Evolutionary conservation across 140 eudicot genomes (phyloP).

Genomic region (Flaveria floridana): DNA sequence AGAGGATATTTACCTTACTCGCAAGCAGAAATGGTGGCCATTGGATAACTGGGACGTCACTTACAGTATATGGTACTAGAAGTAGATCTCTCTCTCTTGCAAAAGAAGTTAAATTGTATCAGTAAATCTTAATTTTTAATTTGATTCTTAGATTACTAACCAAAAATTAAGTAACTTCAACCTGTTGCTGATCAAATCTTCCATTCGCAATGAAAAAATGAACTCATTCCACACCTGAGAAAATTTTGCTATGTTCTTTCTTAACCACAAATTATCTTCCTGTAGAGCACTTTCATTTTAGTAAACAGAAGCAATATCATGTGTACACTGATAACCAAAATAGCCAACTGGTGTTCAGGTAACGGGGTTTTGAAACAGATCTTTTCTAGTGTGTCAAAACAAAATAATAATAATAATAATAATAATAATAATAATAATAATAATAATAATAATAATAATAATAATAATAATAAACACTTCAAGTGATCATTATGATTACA

Average conservation of each 20-base stretch:
- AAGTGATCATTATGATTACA: slow-evolving; percentile 2
- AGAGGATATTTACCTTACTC: slow-evolving; percentile 64
- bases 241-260: slow-evolving; percentile 79
- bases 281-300: slow-evolving; percentile 29
- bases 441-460: neutral
- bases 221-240: slow-evolving; percentile 99
- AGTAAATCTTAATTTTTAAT: slow-evolving; percentile 2
- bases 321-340: slow-evolving; percentile 13
- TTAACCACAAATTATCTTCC: slow-evolving; percentile 51
- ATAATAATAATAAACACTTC: neutral
- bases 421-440: neutral
- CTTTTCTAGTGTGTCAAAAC: slow-evolving; percentile 9
- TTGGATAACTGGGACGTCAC: slow-evolving; percentile 77
- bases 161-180: slow-evolving; percentile 30
- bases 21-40: slow-evolving; percentile 99
- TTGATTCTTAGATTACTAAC: slow-evolving; percentile 7
- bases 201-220: slow-evolving; percentile 82
- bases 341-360: slow-evolving; percentile 8
- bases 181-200: slow-evolving; percentile 87
- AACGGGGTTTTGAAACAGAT: neutral
- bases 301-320: slow-evolving; percentile 28
- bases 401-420: neutral
- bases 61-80: slow-evolving; percentile 84
- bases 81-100: slow-evolving; percentile 87
- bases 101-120: slow-evolving; percentile 26